Conservation (phyloP, 805 yeast species). For the Yamadazyma takamatsuzukensis region DNA sequence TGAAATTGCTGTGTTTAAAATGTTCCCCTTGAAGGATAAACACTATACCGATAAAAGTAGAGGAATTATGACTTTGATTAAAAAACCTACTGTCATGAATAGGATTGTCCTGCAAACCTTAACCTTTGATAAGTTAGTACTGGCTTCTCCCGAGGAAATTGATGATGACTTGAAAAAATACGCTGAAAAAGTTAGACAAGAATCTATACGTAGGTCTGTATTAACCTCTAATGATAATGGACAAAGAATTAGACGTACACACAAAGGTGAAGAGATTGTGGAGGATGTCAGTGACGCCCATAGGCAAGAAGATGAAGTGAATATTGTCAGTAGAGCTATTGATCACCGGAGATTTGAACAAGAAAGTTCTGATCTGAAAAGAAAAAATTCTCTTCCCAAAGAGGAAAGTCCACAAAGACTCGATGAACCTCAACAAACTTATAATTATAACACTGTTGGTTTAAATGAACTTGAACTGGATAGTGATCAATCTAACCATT, state of each 20-base stretch:
- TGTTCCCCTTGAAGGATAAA: slow-evolving; percentile 27
- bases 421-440: slow-evolving; percentile 11
- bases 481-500: slow-evolving; percentile 19
- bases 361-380: slow-evolving; percentile 1
- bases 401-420: background rate
- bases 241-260: slow-evolving; percentile 74
- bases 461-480: slow-evolving; percentile 19
- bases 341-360: slow-evolving; percentile 35
- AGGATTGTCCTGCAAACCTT: slow-evolving; percentile 55
- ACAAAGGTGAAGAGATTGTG: slow-evolving; percentile 82
- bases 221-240: slow-evolving; percentile 49
- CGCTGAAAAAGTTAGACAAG: slow-evolving; percentile 68
- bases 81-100: slow-evolving; percentile 53
- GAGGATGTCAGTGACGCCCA: slow-evolving; percentile 36
- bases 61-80: slow-evolving; percentile 44
- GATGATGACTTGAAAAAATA: slow-evolving; percentile 71
- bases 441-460: slow-evolving; percentile 16
- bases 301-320: slow-evolving; percentile 24
- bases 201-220: slow-evolving; percentile 65
- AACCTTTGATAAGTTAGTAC: slow-evolving; percentile 55
- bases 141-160: slow-evolving; percentile 69
- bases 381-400: too few relatives aligned
- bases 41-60: slow-evolving; percentile 68
- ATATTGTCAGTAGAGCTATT: slow-evolving; percentile 27
- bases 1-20: slow-evolving; percentile 47